phyloP scores from a whole-genome alignment of 2,329 filamentous ascomycete species.

The Aspergillus brasiliensis region DNA sequence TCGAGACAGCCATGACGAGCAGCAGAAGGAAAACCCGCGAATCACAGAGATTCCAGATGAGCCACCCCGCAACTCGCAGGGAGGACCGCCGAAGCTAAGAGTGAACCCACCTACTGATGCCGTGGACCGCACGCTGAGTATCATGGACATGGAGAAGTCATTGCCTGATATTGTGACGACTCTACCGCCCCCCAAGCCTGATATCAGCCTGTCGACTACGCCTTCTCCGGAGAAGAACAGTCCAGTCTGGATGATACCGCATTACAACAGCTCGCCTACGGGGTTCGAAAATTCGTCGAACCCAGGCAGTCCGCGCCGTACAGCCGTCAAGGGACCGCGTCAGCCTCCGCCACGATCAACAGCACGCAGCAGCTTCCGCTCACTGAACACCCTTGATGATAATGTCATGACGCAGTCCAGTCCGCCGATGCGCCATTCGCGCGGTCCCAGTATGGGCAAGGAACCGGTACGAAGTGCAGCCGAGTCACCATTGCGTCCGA shows the following conservation, averaged over 20 bases:
- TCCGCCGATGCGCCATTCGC: constrained; percentile 17
- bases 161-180: constrained; percentile 32
- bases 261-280: constrained; percentile 25
- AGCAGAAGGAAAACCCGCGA: constrained; percentile 10
- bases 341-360: constrained; percentile 27
- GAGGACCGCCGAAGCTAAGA: constrained; percentile 29
- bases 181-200: constrained; percentile 20
- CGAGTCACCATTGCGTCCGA: not conserved
- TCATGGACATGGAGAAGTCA: constrained; percentile 22
- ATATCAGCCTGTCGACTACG: constrained; percentile 26
- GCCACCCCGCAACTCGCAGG: constrained; percentile 16
- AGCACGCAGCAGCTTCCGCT: constrained; percentile 25
- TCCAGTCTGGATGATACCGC: constrained; percentile 29
- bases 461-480: constrained; percentile 30
- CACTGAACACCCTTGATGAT: constrained; percentile 20
- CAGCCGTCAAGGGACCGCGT: constrained; percentile 37
- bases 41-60: constrained; percentile 9
- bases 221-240: constrained; percentile 34
- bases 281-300: constrained; percentile 26
- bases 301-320: constrained; percentile 34
- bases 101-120: constrained; percentile 20
- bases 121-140: constrained; percentile 14
- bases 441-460: constrained; percentile 9
- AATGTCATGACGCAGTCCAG: constrained; percentile 5
- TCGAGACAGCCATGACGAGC: constrained; percentile 17